These are phyloP conservation scores for Boletus sp. DNA, from an alignment of 1,284 basidiomycete species.

Conservation along the genomic window DNA sequence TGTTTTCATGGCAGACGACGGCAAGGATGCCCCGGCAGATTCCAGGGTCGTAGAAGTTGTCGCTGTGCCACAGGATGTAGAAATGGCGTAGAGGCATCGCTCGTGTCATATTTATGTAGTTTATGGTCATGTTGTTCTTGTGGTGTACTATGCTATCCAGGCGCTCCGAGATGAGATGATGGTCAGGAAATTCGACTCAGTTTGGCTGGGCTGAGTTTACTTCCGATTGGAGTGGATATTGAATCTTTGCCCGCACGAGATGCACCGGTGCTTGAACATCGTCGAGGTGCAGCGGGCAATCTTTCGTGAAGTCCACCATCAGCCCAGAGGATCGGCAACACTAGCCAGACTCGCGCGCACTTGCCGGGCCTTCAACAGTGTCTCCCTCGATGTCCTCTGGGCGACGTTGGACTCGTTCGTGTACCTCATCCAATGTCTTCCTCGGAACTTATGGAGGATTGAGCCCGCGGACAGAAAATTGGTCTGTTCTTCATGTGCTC, in stretches of 20 bases:
- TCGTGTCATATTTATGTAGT: slow-evolving; percentile 30
- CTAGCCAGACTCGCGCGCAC: slow-evolving; percentile 35
- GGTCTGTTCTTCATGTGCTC: slow-evolving; percentile 16
- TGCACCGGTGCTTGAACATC: slow-evolving; percentile 33
- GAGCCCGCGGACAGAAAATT: slow-evolving; percentile 14
- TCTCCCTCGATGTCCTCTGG: slow-evolving; percentile 35
- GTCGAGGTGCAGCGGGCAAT: slow-evolving; percentile 31
- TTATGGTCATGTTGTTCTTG: slow-evolving; percentile 8
- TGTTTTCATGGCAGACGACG: slow-evolving; percentile 82
- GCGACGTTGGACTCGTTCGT: slow-evolving; percentile 24
- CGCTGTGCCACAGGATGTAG: slow-evolving; percentile 47
- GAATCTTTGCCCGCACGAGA: slow-evolving; percentile 5
- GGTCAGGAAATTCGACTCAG: slow-evolving; percentile 1
- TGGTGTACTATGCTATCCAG: not conserved
- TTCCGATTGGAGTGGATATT: not conserved
- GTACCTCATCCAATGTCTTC: slow-evolving; percentile 31
- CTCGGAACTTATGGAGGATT: slow-evolving; percentile 32
- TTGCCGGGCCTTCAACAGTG: slow-evolving; percentile 27
- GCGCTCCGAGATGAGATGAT: too few relatives aligned
- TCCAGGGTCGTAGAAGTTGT: slow-evolving; percentile 28
- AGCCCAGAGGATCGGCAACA: not conserved
- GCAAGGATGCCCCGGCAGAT: slow-evolving; percentile 30
- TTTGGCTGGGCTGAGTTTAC: not conserved
- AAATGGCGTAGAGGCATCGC: slow-evolving; percentile 49
- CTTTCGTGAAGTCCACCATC: slow-evolving; percentile 22